Evolutionary conservation across 495 filamentous ascomycete genomes (phyloP).

Genomic region (Xylaria telfairii): DNA sequence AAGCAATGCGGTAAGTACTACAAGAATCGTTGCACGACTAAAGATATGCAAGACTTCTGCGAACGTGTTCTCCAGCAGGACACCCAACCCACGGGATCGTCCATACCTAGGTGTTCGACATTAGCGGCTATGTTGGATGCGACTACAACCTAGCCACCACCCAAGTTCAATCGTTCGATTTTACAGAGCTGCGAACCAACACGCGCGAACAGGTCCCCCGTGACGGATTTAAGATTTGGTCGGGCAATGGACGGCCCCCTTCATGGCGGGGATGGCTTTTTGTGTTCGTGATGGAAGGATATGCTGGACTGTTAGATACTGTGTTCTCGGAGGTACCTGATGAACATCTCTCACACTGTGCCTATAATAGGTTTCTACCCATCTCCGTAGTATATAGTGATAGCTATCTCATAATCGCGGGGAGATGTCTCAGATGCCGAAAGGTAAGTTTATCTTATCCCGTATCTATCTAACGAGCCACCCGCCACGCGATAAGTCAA

Average conservation of each 20-base stretch:
- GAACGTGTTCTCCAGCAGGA: not conserved
- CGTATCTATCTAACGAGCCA: not conserved
- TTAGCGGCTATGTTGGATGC: not conserved
- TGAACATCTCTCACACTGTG: not conserved
- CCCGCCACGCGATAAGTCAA: not conserved
- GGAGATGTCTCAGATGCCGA: not conserved
- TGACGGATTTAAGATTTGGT: not conserved
- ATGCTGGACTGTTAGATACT: not conserved
- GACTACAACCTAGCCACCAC: not conserved
- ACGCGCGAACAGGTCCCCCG: not conserved
- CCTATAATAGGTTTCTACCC: not conserved
- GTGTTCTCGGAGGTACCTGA: not conserved
- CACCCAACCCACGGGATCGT: constrained; percentile 27
- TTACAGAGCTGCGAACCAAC: not conserved
- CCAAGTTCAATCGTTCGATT: not conserved
- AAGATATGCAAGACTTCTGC: not conserved
- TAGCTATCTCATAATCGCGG: not conserved
- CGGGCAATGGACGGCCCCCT: not conserved
- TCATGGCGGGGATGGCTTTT: not conserved
- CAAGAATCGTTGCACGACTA: not conserved
- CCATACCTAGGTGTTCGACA: not conserved
- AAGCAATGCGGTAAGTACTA: not conserved
- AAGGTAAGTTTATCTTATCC: not conserved
- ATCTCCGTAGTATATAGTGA: not conserved
- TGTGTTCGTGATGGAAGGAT: not conserved